Evolutionary conservation across 2,329 filamentous ascomycete species (phyloP).

Genomic region (Microcera coccophila): DNA sequence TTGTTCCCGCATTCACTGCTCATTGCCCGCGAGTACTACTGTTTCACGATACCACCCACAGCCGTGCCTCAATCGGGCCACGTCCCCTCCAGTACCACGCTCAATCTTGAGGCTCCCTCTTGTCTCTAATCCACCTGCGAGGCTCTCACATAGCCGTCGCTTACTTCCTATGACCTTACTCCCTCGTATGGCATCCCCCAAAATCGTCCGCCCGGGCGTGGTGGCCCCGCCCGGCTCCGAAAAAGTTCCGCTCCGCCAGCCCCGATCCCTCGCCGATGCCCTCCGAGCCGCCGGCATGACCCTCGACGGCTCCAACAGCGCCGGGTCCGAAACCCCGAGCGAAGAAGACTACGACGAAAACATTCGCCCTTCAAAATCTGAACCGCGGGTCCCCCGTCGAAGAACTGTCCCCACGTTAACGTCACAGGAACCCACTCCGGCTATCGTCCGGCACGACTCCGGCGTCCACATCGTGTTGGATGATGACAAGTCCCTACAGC

Average conservation of each 20-base stretch:
- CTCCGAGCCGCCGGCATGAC: conserved; percentile 24
- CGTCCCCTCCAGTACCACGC: not conserved
- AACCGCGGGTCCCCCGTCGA: conserved; percentile 15
- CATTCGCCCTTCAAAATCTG: conserved; percentile 25
- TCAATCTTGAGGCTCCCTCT: not conserved
- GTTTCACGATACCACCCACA: not conserved
- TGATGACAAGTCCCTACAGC: conserved; percentile 28
- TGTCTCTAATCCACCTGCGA: not conserved
- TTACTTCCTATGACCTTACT: not conserved
- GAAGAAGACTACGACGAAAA: conserved; percentile 46
- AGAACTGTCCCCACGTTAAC: conserved; percentile 3
- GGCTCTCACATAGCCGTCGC: not conserved
- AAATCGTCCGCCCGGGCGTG: conserved; percentile 1
- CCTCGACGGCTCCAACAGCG: conserved; percentile 19
- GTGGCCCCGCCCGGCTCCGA: conserved; percentile 1
- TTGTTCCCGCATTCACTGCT: not conserved
- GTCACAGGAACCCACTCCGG: not conserved
- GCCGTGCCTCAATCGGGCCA: not conserved
- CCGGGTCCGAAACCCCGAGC: conserved; percentile 40
- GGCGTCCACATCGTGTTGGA: conserved; percentile 27
- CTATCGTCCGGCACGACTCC: conserved; percentile 22
- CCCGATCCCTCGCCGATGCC: conserved; percentile 28
- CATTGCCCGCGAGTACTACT: not conserved
- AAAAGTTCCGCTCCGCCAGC: conserved; percentile 9
- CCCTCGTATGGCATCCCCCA: not conserved